These are phyloP conservation scores for Prunus yedoensis DNA, from an alignment of 331 rosid genomes.

Conservation along the genomic window DNA sequence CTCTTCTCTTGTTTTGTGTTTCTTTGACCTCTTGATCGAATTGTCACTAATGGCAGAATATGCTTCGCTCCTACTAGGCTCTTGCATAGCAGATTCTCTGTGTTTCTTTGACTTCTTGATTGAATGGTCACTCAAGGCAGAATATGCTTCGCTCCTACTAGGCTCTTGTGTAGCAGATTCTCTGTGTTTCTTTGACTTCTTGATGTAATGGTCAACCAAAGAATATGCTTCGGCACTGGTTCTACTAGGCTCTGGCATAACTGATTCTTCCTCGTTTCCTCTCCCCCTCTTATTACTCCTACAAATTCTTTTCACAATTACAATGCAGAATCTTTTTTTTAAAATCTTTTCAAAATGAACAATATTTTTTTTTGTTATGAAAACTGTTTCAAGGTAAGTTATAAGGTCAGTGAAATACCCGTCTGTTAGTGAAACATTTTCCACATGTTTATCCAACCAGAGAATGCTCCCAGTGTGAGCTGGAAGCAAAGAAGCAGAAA, in stretches of 20 bases:
- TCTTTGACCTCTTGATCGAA: no score
- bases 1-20: slow-evolving; percentile 29
- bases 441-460: slow-evolving; percentile 60
- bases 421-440: slow-evolving; percentile 37
- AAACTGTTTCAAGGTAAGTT: slow-evolving; percentile 1
- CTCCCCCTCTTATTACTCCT: slow-evolving; percentile 57
- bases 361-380: neutral
- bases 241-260: slow-evolving; percentile 33
- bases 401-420: slow-evolving; percentile 38
- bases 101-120: slow-evolving; percentile 37
- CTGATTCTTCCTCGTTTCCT: slow-evolving; percentile 43
- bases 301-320: slow-evolving; percentile 5
- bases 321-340: neutral
- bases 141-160: no score
- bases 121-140: no score
- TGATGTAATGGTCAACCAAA: slow-evolving; percentile 34
- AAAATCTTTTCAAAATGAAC: neutral
- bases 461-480: slow-evolving; percentile 66
- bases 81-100: no score
- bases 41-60: no score
- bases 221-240: slow-evolving; percentile 30
- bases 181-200: slow-evolving; percentile 50
- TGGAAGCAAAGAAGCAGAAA: slow-evolving; percentile 70
- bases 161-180: no score
- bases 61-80: no score